Conservation (phyloP, 2,329 filamentous ascomycete species). For the Ascochyta pisi region DNA sequence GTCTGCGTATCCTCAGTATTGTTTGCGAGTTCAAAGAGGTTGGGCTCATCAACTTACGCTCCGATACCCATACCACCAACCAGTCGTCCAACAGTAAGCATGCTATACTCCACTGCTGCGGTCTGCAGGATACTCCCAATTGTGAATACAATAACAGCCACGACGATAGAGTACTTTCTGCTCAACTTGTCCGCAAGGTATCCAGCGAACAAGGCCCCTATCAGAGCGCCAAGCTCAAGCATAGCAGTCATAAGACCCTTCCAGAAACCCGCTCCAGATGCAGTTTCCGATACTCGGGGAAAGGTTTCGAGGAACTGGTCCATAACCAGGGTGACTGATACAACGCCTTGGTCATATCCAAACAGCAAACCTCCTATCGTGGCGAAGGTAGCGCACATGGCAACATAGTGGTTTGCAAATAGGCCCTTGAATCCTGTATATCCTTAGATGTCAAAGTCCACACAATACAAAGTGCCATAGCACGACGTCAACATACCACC, state of each 20-base stretch:
- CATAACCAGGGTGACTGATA: conserved; percentile 59
- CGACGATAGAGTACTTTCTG: conserved; percentile 59
- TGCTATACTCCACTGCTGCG: conserved; percentile 57
- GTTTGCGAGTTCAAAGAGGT: not conserved
- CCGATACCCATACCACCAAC: conserved; percentile 62
- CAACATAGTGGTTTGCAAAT: conserved; percentile 58
- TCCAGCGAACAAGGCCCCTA: conserved; percentile 46
- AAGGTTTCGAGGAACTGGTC: conserved; percentile 58
- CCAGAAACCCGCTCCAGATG: conserved; percentile 54
- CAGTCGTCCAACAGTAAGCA: conserved; percentile 59
- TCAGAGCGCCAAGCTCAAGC: conserved; percentile 61
- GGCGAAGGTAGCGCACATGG: conserved; percentile 59
- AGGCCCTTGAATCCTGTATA: conserved; percentile 54
- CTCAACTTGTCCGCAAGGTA: conserved; percentile 62
- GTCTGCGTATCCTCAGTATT: conserved; percentile 21
- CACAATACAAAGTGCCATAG: not conserved
- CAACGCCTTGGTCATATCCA: conserved; percentile 58
- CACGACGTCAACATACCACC: conserved; percentile 29
- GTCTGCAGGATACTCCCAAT: conserved; percentile 61
- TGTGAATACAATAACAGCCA: conserved; percentile 60
- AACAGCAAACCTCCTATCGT: conserved; percentile 60
- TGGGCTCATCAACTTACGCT: conserved; percentile 45
- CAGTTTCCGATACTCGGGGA: conserved; percentile 50
- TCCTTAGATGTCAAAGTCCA: not conserved
- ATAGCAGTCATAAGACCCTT: conserved; percentile 60